A percentile compares a stretch with the other conserved stretches of the same genome.
Conservation (phyloP, 2,329 filamentous ascomycete species). For the Colletotrichum tofieldiae region DNA sequence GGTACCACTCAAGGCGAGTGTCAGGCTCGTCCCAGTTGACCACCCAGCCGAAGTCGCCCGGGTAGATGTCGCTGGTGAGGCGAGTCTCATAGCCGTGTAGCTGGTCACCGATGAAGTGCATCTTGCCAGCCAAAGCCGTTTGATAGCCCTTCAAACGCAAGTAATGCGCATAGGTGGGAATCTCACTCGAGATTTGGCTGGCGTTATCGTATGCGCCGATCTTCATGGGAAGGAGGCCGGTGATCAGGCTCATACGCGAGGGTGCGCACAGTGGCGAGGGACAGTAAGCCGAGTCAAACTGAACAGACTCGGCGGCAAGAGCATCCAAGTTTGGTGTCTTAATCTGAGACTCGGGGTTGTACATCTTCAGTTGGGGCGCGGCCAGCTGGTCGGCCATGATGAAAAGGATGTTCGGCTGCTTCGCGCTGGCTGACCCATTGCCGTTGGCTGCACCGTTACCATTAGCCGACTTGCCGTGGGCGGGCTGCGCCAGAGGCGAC, state of each 20-base stretch:
- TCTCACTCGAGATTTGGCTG: constrained; percentile 84
- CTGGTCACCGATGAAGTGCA: constrained; percentile 97
- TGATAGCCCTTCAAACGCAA: constrained; percentile 88
- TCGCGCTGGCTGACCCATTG: constrained; percentile 45
- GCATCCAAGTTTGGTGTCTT: constrained; percentile 92
- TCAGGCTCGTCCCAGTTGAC: constrained; percentile 96
- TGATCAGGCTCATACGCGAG: constrained; percentile 95
- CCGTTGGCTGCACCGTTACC: constrained; percentile 41
- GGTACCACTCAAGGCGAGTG: constrained; percentile 91
- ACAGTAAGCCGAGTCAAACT: constrained; percentile 96
- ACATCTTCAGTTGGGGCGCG: constrained; percentile 91
- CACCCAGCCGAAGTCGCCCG: constrained; percentile 93
- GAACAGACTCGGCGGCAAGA: constrained; percentile 84
- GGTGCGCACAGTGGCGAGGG: constrained; percentile 94
- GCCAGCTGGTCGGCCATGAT: constrained; percentile 98
- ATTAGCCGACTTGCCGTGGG: constrained; percentile 42
- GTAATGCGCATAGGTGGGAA: constrained; percentile 94
- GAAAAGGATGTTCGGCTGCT: constrained; percentile 70
- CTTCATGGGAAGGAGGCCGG: constrained; percentile 90
- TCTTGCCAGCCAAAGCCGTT: constrained; percentile 93
- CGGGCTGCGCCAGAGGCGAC: constrained; percentile 59
- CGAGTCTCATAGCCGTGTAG: constrained; percentile 94
- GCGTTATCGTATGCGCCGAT: constrained; percentile 96
- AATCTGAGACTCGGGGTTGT: constrained; percentile 90
- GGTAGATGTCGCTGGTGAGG: constrained; percentile 96